Conservation (phyloP, 306 rosid genomes). For the Gleditsia sinensis region DNA sequence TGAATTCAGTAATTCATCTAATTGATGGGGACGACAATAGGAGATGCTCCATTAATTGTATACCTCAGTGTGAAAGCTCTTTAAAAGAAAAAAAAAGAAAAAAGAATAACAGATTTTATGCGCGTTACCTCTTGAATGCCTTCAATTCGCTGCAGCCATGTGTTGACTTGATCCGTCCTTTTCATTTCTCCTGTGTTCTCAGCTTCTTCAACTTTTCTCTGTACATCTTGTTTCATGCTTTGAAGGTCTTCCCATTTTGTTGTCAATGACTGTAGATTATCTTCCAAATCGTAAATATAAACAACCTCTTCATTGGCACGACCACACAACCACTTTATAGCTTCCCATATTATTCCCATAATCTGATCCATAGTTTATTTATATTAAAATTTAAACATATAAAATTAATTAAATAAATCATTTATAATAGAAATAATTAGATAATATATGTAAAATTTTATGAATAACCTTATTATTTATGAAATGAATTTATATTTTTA, state of each 20-base stretch:
- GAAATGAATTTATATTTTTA: no score
- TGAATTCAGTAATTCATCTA: no score
- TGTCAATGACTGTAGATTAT: background rate
- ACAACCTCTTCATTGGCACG: background rate
- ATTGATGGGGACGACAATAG: no score
- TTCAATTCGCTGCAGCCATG: background rate
- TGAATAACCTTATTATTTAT: no score
- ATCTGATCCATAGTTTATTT: conserved; percentile 40
- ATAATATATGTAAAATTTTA: no score
- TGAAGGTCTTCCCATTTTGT: background rate
- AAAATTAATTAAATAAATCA: no score
- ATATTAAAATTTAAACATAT: no score
- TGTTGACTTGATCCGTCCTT: background rate
- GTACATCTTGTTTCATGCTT: background rate
- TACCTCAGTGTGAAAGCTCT: no score
- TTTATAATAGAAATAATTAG: no score
- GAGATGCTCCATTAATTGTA: no score
- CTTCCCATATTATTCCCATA: background rate
- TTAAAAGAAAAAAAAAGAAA: no score
- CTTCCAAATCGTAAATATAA: background rate
- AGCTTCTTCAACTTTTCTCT: background rate
- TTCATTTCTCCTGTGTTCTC: background rate
- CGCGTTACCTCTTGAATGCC: background rate
- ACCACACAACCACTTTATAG: background rate
- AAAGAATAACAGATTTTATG: no score